Base-by-base conservation (phyloP, 1,284 basidiomycete species). In the Naganishia albida region DNA sequence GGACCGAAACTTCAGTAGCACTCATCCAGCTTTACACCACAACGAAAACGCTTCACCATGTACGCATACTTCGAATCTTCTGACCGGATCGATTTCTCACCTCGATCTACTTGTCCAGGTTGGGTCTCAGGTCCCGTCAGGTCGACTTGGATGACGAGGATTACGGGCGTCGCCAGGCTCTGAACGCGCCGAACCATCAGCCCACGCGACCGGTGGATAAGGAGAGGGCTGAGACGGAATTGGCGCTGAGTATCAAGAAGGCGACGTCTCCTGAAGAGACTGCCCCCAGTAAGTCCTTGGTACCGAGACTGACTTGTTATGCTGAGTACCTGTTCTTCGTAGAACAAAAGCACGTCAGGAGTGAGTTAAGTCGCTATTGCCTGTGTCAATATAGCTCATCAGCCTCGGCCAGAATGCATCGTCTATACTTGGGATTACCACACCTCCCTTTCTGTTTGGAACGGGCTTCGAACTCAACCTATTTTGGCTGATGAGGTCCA, bases 361-460 rank as follows among this genome's bases (percentile, higher is more conserved):
- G 93, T 95, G 78, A 76, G 91, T 85, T 18, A 30, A 38, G 28
- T 12, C 18, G 10, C 10, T 8, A 34, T 15, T 38, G 48, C 25
- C 55, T 20, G 12, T 20, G 15, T 23, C 44, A 10, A 34, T 42
- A 12, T 3, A 50, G 30, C 20, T 30, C 25, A 49, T 42, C 10
- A n/a, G 39, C 50, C 42, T 34, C 38, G 44, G 38, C 44, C 76
- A 96, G 93, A 95, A 82, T 92, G 90, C 72, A 95, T 97, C 76
- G 91, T 97, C 39, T 97, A 93, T 79, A 96, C 93, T 16, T 96
- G 93, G 93, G 93, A 97, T 78, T 96, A 96, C 75, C 93, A 95
- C 75, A 90, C 91, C n/a, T 95, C 93, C 43, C 87, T 91, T 72
- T 93, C 93, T 7, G 94, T 97, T 75, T 97, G 94, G 94, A 93